Percentiles rank a stretch among this genome's conserved stretches.
These are phyloP conservation scores for Monosporozyma aerobia DNA, from an alignment of 805 yeast genomes.

Conservation along the genomic window DNA sequence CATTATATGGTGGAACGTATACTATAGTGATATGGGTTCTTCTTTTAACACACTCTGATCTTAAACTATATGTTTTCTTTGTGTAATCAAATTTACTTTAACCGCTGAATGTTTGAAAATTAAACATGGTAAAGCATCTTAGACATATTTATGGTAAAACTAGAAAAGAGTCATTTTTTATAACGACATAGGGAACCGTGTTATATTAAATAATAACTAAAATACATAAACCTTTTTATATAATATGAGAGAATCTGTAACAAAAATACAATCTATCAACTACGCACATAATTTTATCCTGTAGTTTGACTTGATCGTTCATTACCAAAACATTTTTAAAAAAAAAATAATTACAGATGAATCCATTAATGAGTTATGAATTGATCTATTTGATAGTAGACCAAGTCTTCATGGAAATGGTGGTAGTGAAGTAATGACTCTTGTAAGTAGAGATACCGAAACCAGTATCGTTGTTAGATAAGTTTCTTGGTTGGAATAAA, in stretches of 20 bases:
- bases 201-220: constrained; percentile 11
- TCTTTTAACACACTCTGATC: too few relatives aligned
- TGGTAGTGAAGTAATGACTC: constrained; percentile 36
- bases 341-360: not conserved
- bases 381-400: constrained; percentile 36
- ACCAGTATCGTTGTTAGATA: constrained; percentile 79
- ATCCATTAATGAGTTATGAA: not conserved
- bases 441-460: constrained; percentile 26
- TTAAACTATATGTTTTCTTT: not conserved
- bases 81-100: not conserved
- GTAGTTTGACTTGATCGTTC: not conserved
- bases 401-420: constrained; percentile 47
- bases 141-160: not conserved
- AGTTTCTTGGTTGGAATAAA: constrained; percentile 82
- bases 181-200: constrained; percentile 5
- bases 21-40: not conserved
- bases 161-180: not conserved
- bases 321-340: not conserved
- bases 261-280: constrained; percentile 1
- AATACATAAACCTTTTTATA: constrained; percentile 14
- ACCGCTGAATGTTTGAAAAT: not conserved
- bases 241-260: constrained; percentile 1
- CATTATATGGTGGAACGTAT: not conserved
- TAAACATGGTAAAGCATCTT: not conserved
- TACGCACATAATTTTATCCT: constrained; percentile 1